These are phyloP conservation scores for Fusarium sp. DNA, from an alignment of 2,329 filamentous ascomycete species.

Conservation along the genomic window DNA sequence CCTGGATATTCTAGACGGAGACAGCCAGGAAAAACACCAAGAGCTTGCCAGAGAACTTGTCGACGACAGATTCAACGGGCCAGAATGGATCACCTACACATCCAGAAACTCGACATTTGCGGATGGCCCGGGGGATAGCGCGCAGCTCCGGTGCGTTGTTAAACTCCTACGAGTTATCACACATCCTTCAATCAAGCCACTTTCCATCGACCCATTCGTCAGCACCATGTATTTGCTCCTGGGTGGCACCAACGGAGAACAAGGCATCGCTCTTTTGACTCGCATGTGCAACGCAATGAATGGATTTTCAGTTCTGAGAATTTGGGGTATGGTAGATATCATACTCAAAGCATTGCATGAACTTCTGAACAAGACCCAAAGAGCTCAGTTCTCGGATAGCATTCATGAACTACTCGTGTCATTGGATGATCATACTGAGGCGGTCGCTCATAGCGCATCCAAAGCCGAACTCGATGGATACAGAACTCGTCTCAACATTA, in stretches of 20 bases:
- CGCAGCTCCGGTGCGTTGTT: background rate
- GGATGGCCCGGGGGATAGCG: background rate
- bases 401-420: background rate
- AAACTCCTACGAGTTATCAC: background rate
- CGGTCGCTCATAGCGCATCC: background rate
- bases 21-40: background rate
- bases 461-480: background rate
- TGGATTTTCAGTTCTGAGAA: background rate
- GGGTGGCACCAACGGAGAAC: conserved; percentile 45
- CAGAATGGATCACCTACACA: background rate
- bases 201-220: conserved; percentile 51
- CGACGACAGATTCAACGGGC: background rate
- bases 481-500: background rate
- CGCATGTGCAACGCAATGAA: background rate
- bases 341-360: background rate
- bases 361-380: background rate
- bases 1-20: background rate
- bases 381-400: background rate
- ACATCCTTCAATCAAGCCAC: background rate
- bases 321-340: background rate
- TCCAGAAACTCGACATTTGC: background rate
- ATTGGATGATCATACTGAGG: background rate
- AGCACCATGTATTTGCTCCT: conserved; percentile 47
- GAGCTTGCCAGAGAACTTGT: conserved; percentile 3
- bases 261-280: conserved; percentile 41